Conservation (phyloP, 129 eudicot genomes). For the Glebionis coronaria region DNA sequence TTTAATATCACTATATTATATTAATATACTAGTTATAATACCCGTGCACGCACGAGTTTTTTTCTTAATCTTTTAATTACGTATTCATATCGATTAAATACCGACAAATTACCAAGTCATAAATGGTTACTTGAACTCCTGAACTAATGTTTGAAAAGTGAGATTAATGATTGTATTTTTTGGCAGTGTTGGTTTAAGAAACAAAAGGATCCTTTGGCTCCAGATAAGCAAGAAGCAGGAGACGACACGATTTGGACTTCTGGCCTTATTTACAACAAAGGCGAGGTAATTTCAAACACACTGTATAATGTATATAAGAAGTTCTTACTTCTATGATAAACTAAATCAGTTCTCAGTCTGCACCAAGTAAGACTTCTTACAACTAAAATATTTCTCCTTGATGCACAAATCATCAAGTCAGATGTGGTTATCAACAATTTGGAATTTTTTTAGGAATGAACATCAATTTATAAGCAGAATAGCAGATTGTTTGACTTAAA, state of each 20-base stretch:
- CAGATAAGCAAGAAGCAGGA: constrained; percentile 57
- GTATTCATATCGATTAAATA: too few relatives aligned
- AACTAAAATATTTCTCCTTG: background rate
- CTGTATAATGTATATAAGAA: background rate
- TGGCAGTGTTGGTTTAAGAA: constrained; percentile 82
- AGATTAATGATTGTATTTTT: too few relatives aligned
- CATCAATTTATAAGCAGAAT: constrained; percentile 11
- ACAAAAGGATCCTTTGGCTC: constrained; percentile 72
- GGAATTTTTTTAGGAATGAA: background rate
- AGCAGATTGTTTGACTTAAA: background rate
- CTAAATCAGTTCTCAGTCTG: background rate
- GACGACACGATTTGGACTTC: constrained; percentile 73
- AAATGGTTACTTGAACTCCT: too few relatives aligned
- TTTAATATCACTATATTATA: too few relatives aligned
- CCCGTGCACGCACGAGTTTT: too few relatives aligned
- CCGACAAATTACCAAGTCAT: too few relatives aligned
- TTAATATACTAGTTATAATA: too few relatives aligned
- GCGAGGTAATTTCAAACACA: constrained; percentile 52
- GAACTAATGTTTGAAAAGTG: background rate
- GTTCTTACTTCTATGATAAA: background rate
- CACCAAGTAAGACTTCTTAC: background rate
- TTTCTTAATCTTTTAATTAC: too few relatives aligned
- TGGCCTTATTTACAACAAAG: constrained; percentile 70
- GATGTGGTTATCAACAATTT: background rate
- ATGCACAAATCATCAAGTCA: too few relatives aligned